Percentiles rank a stretch among this genome's conserved stretches.
Evolutionary conservation across 495 filamentous ascomycete genomes (phyloP).

Genomic region (Platismatia glauca): DNA sequence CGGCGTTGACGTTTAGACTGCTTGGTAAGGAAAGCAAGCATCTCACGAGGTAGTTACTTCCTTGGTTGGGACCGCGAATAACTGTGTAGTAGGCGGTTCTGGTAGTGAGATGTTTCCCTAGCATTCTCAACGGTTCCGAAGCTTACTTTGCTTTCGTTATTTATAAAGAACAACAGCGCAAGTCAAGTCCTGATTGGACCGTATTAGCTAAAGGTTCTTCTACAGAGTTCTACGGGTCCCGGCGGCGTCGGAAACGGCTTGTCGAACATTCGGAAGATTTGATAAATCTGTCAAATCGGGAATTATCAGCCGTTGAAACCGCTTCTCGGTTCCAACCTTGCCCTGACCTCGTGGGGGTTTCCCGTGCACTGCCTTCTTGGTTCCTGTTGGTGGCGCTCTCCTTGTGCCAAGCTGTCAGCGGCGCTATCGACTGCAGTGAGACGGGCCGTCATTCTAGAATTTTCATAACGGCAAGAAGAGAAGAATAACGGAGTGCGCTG

Average conservation of each 20-base stretch:
- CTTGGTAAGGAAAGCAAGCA: not conserved
- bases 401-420: not conserved
- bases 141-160: not conserved
- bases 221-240: not conserved
- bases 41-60: not conserved
- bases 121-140: not conserved
- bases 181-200: not conserved
- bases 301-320: not conserved
- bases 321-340: not conserved
- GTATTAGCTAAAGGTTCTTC: not conserved
- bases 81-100: not conserved
- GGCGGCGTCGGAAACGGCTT: not conserved
- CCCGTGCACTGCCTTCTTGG: not conserved
- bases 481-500: too few species aligned
- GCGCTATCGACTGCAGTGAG: not conserved
- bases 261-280: not conserved
- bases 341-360: not conserved
- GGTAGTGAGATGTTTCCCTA: not conserved
- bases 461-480: not conserved
- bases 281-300: not conserved
- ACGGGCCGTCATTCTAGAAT: not conserved
- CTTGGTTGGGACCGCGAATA: not conserved
- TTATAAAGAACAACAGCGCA: not conserved
- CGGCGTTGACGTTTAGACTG: not conserved
- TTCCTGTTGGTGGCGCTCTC: not conserved